A percentile compares a stretch with the other conserved stretches of the same genome.
Evolutionary conservation across 176 grass and related monocot genomes (phyloP).

Genomic region (Thalia dealbata): DNA sequence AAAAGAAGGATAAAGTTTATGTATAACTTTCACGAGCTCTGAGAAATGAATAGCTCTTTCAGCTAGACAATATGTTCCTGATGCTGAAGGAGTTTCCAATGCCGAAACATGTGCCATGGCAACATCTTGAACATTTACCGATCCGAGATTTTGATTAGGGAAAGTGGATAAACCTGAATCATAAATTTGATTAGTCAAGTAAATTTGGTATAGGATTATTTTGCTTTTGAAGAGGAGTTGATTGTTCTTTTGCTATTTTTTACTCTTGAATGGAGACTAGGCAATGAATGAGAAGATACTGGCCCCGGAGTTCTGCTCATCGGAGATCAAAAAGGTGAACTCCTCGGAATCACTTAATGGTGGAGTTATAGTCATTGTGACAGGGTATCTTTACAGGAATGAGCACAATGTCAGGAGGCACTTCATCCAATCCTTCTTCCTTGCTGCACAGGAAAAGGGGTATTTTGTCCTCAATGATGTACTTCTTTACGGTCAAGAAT

Average conservation of each 20-base stretch:
- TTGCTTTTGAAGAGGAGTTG: no score
- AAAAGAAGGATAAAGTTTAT: no score
- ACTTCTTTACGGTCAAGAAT: constrained; percentile 38
- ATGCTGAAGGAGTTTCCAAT: no score
- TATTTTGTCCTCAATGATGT: constrained; percentile 91
- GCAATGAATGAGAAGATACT: constrained; percentile 84
- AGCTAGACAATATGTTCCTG: no score
- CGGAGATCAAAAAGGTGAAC: constrained; percentile 72
- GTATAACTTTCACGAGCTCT: no score
- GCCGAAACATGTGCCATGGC: no score
- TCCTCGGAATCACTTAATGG: constrained; percentile 67
- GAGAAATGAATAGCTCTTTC: no score
- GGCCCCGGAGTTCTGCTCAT: constrained; percentile 58
- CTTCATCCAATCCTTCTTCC: constrained; percentile 92
- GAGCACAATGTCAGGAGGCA: constrained; percentile 37
- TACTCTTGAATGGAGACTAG: constrained; percentile 22
- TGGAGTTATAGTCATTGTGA: constrained; percentile 77
- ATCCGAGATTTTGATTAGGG: neutral
- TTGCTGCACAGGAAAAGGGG: constrained; percentile 88
- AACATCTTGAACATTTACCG: no score
- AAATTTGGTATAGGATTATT: no score
- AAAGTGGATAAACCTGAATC: no score
- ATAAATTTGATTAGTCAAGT: no score
- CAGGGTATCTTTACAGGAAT: constrained; percentile 49
- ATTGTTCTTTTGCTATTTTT: neutral